A percentile compares a stretch with the other conserved stretches of the same genome.
These are phyloP conservation scores for Saccharomyces hybrid DNA, from an alignment of 1,139 yeast genomes.

Conservation along the genomic window DNA sequence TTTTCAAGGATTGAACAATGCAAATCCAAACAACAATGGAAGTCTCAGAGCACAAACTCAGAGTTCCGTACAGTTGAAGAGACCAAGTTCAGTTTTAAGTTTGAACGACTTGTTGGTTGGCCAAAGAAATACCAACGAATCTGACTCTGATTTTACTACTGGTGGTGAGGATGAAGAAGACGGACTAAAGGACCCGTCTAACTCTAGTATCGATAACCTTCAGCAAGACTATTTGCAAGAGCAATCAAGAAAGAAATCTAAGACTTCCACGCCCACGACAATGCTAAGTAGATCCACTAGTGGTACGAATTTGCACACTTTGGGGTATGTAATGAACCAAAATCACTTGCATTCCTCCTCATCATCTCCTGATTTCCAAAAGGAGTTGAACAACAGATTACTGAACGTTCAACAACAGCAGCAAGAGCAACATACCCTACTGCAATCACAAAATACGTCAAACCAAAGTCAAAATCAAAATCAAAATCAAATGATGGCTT, in stretches of 20 bases:
- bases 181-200: constrained; percentile 10
- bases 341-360: not conserved
- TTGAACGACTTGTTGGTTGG: constrained; percentile 18
- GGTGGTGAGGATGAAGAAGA: constrained; percentile 12
- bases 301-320: constrained; percentile 8
- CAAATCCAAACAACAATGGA: constrained; percentile 3
- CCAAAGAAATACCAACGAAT: constrained; percentile 34
- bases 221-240: constrained; percentile 11
- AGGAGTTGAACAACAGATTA: constrained; percentile 17
- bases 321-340: constrained; percentile 5
- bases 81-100: constrained; percentile 25
- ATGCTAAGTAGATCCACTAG: constrained; percentile 18
- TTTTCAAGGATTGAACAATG: constrained; percentile 6
- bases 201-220: constrained; percentile 6
- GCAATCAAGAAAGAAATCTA: constrained; percentile 20
- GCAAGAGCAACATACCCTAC: constrained; percentile 1
- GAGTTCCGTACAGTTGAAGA: constrained; percentile 10
- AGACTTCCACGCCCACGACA: constrained; percentile 21
- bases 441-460: constrained; percentile 5
- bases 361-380: constrained; percentile 9
- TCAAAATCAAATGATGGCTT: not conserved
- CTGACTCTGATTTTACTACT: constrained; percentile 27
- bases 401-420: constrained; percentile 16
- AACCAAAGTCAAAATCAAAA: not conserved
- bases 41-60: constrained; percentile 1